Percentiles rank a stretch among this genome's conserved stretches.
phyloP scores from a whole-genome alignment of 2,329 filamentous ascomycete species.

The Alternaria rosae region DNA sequence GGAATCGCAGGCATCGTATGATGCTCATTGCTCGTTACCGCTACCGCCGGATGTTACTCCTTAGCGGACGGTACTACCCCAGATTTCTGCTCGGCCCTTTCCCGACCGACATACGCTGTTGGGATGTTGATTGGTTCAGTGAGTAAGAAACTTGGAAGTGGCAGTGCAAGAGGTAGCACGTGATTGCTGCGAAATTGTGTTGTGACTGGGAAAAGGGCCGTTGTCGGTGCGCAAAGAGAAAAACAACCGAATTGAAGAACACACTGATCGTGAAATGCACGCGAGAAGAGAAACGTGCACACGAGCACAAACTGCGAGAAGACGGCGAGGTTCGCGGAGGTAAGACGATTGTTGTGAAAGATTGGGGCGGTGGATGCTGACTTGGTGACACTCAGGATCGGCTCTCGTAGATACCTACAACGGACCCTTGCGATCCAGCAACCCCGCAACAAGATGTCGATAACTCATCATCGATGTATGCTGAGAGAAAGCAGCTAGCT shows the following conservation, averaged over 20 bases:
- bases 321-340: not conserved
- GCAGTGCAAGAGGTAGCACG: slow-evolving; percentile 1
- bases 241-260: not conserved
- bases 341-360: not conserved
- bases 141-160: not conserved
- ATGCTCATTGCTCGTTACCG: not conserved
- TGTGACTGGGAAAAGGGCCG: slow-evolving; percentile 2
- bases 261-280: not conserved
- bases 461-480: not conserved
- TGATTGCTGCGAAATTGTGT: not conserved
- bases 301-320: not conserved
- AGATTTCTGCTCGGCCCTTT: not conserved
- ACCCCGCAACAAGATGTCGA: not conserved
- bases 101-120: not conserved
- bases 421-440: not conserved
- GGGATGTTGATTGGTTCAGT: not conserved
- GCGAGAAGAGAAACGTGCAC: not conserved
- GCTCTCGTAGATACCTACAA: not conserved
- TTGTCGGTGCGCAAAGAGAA: not conserved
- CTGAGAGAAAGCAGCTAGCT: not conserved
- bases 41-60: not conserved
- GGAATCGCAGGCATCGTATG: not conserved
- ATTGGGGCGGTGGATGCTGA: not conserved
- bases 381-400: not conserved
- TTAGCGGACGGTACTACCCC: not conserved